Evolutionary conservation across 805 yeast genomes (phyloP).

Genomic region (Huiozyma naganishii): DNA sequence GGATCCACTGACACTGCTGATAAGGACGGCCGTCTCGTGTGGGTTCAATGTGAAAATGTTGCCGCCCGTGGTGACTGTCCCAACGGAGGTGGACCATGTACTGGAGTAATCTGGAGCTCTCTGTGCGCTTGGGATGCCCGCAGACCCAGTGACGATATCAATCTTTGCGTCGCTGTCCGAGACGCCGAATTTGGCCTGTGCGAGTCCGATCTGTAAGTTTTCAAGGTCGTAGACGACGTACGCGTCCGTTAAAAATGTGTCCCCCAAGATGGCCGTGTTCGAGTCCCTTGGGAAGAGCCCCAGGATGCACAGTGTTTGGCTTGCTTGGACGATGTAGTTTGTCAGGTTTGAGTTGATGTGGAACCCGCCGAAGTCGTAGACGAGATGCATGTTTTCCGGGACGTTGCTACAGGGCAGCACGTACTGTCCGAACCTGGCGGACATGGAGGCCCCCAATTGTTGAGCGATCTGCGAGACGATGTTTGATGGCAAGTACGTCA

Average conservation of each 20-base stretch:
- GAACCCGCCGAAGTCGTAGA: slow-evolving; percentile 53
- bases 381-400: slow-evolving; percentile 27
- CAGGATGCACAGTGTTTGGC: slow-evolving; percentile 31
- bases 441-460: slow-evolving; percentile 35
- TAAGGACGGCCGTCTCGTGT: too few species aligned
- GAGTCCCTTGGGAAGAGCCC: slow-evolving; percentile 28
- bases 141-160: slow-evolving; percentile 31
- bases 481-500: slow-evolving; percentile 34
- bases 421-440: slow-evolving; percentile 35
- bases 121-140: slow-evolving; percentile 39
- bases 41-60: slow-evolving; percentile 15
- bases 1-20: too few species aligned
- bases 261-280: slow-evolving; percentile 38
- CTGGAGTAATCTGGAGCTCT: slow-evolving; percentile 36
- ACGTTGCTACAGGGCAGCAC: slow-evolving; percentile 33
- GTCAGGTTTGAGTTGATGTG: slow-evolving; percentile 41
- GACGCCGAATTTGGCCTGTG: slow-evolving; percentile 31
- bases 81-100: slow-evolving; percentile 29
- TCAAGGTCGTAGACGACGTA: slow-evolving; percentile 52
- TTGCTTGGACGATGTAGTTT: slow-evolving; percentile 23
- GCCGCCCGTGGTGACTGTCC: slow-evolving; percentile 17
- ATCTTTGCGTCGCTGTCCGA: slow-evolving; percentile 26
- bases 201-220: slow-evolving; percentile 35
- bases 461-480: slow-evolving; percentile 30
- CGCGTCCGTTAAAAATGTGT: slow-evolving; percentile 43